A percentile compares a stretch with the other conserved stretches of the same genome.
These are phyloP conservation scores for Eudorina sp. DNA, from an alignment of 139 green algal species.

Conservation along the genomic window DNA sequence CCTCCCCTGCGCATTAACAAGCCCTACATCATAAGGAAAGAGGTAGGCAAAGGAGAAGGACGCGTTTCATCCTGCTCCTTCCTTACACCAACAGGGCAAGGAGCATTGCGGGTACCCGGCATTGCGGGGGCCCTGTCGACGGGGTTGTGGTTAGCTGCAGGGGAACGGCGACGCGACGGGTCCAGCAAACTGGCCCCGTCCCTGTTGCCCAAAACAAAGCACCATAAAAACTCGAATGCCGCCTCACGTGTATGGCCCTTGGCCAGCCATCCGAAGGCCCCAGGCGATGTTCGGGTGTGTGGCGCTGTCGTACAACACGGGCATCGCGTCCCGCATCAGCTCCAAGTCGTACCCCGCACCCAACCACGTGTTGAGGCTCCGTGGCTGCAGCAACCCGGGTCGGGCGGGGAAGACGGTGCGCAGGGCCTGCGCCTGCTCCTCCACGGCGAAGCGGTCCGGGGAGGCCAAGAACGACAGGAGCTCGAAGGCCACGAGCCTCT, in stretches of 20 bases:
- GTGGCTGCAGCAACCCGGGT: background rate
- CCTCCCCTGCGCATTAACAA: too few relatives aligned
- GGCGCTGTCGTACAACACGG: slow-evolving; percentile 10
- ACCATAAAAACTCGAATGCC: background rate
- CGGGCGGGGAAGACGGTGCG: background rate
- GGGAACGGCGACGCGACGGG: too few relatives aligned
- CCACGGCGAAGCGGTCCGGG: background rate
- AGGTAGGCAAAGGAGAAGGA: too few relatives aligned
- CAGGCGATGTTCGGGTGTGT: slow-evolving; percentile 8
- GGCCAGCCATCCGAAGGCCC: slow-evolving; percentile 11
- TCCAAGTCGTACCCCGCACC: background rate
- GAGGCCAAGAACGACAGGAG: slow-evolving; percentile 8
- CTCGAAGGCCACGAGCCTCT: background rate
- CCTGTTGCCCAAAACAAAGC: too few relatives aligned
- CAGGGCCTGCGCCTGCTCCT: background rate
- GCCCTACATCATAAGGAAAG: too few relatives aligned
- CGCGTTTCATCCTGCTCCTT: too few relatives aligned
- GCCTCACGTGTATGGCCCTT: slow-evolving; percentile 13
- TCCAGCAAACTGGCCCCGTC: too few relatives aligned
- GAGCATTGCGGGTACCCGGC: too few relatives aligned
- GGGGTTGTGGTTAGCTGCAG: too few relatives aligned
- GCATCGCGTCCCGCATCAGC: background rate
- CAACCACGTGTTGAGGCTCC: background rate
- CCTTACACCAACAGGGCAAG: too few relatives aligned
- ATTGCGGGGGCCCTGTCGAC: too few relatives aligned